Conservation (phyloP, 306 rosid genomes). For the Rubus idaeus region DNA sequence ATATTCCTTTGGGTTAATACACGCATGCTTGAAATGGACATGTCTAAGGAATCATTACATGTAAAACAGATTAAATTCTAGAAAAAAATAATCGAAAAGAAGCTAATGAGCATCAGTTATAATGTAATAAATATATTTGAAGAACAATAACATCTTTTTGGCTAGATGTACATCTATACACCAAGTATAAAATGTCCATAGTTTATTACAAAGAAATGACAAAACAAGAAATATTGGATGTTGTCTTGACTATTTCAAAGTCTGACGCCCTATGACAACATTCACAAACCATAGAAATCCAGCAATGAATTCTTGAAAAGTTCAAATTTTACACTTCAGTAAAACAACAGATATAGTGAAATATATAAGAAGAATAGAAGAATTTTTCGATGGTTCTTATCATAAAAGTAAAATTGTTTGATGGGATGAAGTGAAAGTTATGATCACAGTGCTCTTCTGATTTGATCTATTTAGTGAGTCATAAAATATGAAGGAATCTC, state of each 20-base stretch:
- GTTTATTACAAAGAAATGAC: not conserved
- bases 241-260: not conserved
- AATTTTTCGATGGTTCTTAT: not conserved
- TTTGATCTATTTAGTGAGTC: not conserved
- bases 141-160: not conserved
- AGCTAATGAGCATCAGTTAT: not conserved
- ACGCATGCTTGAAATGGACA: not conserved
- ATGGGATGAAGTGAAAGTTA: not conserved
- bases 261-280: not conserved
- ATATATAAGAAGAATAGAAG: not conserved
- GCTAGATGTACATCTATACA: not conserved
- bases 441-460: constrained; percentile 1
- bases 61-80: not conserved
- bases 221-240: not conserved
- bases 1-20: no score
- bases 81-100: not conserved
- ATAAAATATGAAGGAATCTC: not conserved
- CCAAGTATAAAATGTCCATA: not conserved
- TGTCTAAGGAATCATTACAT: not conserved
- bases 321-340: not conserved
- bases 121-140: not conserved
- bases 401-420: not conserved
- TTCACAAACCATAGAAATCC: not conserved
- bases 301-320: not conserved
- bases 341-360: not conserved